Percentiles rank a stretch among this genome's conserved stretches.
Conservation (phyloP, 257 asterid genomes). For the Petunia axillaris region DNA sequence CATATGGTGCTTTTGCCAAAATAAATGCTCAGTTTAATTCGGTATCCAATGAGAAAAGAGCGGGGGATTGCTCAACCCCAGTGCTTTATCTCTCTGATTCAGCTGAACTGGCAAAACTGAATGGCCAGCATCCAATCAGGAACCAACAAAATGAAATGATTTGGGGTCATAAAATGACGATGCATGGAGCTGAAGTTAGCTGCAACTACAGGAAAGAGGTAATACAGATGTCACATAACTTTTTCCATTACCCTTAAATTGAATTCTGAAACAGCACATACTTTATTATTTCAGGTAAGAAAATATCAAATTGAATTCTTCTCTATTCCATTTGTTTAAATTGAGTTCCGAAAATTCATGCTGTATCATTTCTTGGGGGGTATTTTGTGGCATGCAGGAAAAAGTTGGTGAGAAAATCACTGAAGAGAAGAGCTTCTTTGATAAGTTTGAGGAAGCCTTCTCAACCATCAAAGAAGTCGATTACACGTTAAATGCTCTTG, state of each 20-base stretch:
- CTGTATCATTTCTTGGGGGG: not conserved
- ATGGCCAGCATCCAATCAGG: conserved; percentile 26
- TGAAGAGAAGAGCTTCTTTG: conserved; percentile 47
- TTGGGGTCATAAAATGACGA: conserved; percentile 26
- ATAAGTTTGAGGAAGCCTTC: conserved; percentile 60
- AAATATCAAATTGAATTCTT: conserved; percentile 5
- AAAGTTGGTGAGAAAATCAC: conserved; percentile 34
- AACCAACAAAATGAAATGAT: conserved; percentile 30
- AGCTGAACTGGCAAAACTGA: conserved; percentile 27
- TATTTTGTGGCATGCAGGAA: conserved; percentile 40
- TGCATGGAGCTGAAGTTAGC: conserved; percentile 36
- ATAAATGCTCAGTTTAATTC: conserved; percentile 42
- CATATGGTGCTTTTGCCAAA: conserved; percentile 41
- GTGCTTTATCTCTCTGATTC: conserved; percentile 27
- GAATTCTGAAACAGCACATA: not conserved
- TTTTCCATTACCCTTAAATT: not conserved
- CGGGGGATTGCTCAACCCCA: conserved; percentile 28
- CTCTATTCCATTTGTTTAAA: not conserved
- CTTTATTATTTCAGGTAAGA: not conserved
- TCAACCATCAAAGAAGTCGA: conserved; percentile 69
- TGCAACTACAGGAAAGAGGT: conserved; percentile 43
- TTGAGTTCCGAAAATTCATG: conserved; percentile 17
- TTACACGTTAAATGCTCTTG: conserved; percentile 54
- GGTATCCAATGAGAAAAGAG: conserved; percentile 31
- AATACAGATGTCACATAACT: not conserved